Base-by-base conservation (phyloP, 2,329 filamentous ascomycete genomes). In the Rhinocladiella mackenziei region DNA sequence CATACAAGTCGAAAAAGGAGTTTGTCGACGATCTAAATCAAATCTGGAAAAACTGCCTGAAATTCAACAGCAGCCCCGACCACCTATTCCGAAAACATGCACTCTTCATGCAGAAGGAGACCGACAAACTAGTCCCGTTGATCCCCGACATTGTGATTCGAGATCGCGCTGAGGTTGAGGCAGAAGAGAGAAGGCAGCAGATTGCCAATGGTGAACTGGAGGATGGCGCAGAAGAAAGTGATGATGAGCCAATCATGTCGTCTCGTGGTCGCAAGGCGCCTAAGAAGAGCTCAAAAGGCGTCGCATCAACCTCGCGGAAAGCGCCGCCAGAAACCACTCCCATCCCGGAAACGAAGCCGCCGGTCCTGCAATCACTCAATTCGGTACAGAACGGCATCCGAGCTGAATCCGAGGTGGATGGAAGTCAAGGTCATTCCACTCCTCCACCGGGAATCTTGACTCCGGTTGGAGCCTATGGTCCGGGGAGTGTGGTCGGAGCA, bases 171-270 rank as follows among this genome's bases (percentile, higher is more conserved):
- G 92, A 97, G 62, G 89, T 97, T 5, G 92, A 98, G 67, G 86
- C 86, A 11, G 86, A 92, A 56, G 73, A 78, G 65, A 80, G 91
- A 41, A 78, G 89, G 50, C 84, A 92, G 62, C 87, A 94, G 58
- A 86, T 78, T 49, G 75, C 89, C 50, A 89, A 92, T 38, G 84
- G 84, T 33, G 84, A 88, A 49, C 80, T 87, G 9, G 56, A 58
- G 53, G 88, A 91, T 56, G 86, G 76, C 28, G 86, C 78, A 19
- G 91, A 96, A 47, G 91, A 96, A 64, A 95, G 89, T 56, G 91
- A 97, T 59, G 91, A 97, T 62, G 89, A 95, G 66, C 92, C 92
- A 6, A 97, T 98, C 60, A 97, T 97, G 86, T 92, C 92, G 45
- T 96, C 91, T 37, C 80, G 92, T 54, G 92, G 92, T 40, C 83